Conservation (phyloP, 768 basidiomycete species). For the Hortiboletus campestris region DNA sequence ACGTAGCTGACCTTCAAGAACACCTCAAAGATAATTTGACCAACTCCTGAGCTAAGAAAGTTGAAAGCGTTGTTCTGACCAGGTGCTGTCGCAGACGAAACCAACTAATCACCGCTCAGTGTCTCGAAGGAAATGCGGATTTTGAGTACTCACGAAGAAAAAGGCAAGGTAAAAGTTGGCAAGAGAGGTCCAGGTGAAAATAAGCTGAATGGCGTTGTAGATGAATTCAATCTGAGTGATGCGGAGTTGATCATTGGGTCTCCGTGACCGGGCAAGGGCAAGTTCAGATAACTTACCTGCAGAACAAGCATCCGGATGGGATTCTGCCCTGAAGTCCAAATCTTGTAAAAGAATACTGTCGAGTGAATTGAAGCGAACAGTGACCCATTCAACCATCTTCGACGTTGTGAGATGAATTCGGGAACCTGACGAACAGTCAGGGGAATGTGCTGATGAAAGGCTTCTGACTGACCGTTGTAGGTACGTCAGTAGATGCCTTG, state of each 20-base stretch:
- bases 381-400: conserved; percentile 87
- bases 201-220: conserved; percentile 84
- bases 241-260: background rate
- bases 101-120: conserved; percentile 51
- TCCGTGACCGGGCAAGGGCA: background rate
- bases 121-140: conserved; percentile 13
- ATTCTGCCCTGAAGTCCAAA: conserved; percentile 91
- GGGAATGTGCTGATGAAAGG: background rate
- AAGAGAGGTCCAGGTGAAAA: conserved; percentile 93
- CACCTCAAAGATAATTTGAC: conserved; percentile 70
- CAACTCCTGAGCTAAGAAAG: conserved; percentile 71
- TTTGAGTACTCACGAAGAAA: conserved; percentile 71
- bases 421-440: conserved; percentile 49
- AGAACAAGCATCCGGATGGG: conserved; percentile 80
- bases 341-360: conserved; percentile 82
- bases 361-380: conserved; percentile 93
- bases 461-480: conserved; percentile 55
- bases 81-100: conserved; percentile 71
- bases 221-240: conserved; percentile 73
- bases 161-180: conserved; percentile 95
- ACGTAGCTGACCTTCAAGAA: conserved; percentile 52
- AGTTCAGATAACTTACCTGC: conserved; percentile 31
- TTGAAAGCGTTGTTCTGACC: conserved; percentile 69
- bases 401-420: conserved; percentile 93
- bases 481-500: conserved; percentile 95